Evolutionary conservation across 306 rosid species (phyloP), one percentile per base, ranked within the genome.

Genomic region (Quercus cerris): DNA sequence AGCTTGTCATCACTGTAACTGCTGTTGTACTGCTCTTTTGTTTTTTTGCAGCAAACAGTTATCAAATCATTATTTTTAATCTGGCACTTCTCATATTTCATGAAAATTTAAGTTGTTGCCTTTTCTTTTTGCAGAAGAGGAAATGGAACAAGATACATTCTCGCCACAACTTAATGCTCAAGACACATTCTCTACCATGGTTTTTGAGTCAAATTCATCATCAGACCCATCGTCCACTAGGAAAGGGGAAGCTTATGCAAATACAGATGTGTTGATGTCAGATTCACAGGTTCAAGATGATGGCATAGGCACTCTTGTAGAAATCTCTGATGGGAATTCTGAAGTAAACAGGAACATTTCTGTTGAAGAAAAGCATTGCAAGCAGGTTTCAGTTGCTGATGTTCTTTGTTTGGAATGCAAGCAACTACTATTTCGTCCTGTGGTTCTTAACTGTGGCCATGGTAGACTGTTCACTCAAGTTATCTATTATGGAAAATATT

Each of bases 361-460:
- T 27, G 71, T 73, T 25, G 61, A 83, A 77, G 85, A 63, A 61
- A 62, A 77, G 73, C 63, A 56, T 74, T 51, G 58, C 57, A 51
- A 82, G 67, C 78, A 54, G 79, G 59, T 91, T 77, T 84, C 90
- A 63, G 87, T 88, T 79, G 85, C 81, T 56, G 97, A 94, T 82
- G 89, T 88, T 81, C 76, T 74, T 73, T 94, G 97, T 85, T 79
- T 62, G 35, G 83, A 80, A 56, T 94, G 98, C 97, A 89, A 88
- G 72, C 90, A 81, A 46, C 81, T 94, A 54, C 85, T 89, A n/a
- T 86, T 84, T 85, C 87, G 18, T 76, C 98, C 97, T 38, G 84
- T 89, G 68, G 97, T 88, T 87, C 92, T 92, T 75, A 89, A 91
- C 75, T 94, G 98, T 85, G 98, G 98, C 59, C 97, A 94, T 68